Percentiles rank a stretch among this genome's conserved stretches.
phyloP scores from a whole-genome alignment of 495 filamentous ascomycete species.

The Penicillium psychrofluorescens region DNA sequence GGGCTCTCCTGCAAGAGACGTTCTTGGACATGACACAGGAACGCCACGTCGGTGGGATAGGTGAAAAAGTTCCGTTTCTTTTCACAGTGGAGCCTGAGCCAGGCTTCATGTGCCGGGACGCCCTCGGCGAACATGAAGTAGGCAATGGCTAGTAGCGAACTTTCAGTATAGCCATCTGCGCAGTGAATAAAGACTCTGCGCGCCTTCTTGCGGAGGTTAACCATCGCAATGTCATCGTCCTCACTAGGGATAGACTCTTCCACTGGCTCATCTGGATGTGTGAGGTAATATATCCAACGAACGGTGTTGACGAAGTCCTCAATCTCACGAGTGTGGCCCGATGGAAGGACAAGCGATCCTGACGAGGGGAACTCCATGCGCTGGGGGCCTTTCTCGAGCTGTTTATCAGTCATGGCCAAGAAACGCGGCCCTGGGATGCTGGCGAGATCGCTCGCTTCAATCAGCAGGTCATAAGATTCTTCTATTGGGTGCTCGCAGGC shows the following conservation, averaged over 20 bases:
- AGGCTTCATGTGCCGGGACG: constrained; percentile 71
- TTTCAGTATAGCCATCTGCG: constrained; percentile 93
- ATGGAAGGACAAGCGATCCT: constrained; percentile 77
- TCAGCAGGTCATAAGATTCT: constrained; percentile 58
- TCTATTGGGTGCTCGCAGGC: constrained; percentile 17
- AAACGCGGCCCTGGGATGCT: constrained; percentile 48
- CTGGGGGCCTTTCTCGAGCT: constrained; percentile 47
- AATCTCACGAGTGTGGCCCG: constrained; percentile 68
- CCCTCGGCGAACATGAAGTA: constrained; percentile 89
- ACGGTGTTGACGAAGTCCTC: constrained; percentile 80
- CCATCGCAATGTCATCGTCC: constrained; percentile 47
- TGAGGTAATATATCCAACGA: constrained; percentile 80
- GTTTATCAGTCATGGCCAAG: constrained; percentile 51
- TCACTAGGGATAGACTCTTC: constrained; percentile 40
- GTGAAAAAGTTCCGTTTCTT: constrained; percentile 92
- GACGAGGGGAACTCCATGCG: constrained; percentile 87
- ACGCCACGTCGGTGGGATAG: constrained; percentile 79
- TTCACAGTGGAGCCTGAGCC: constrained; percentile 74
- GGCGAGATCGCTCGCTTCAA: constrained; percentile 83
- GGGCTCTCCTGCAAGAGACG: constrained; percentile 57
- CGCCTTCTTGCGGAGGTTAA: constrained; percentile 23
- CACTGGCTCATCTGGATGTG: constrained; percentile 46
- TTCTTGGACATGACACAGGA: constrained; percentile 66
- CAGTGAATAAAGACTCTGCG: constrained; percentile 84
- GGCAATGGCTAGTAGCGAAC: constrained; percentile 74